Evolutionary conservation across 1,284 basidiomycete species (phyloP).

Genomic region (Cutaneotrichosporon sp.): DNA sequence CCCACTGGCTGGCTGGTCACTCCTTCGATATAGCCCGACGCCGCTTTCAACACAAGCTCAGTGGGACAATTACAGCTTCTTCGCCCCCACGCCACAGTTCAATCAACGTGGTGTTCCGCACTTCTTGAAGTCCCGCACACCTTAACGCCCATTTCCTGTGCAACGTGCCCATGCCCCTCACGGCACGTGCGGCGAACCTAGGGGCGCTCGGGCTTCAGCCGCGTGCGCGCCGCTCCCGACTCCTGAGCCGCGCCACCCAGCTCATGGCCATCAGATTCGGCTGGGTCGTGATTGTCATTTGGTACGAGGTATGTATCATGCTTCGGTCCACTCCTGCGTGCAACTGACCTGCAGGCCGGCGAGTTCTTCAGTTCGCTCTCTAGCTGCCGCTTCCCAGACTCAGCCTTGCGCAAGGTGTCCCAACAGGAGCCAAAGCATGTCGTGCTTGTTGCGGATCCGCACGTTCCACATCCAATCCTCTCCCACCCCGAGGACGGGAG

Average conservation of each 20-base stretch:
- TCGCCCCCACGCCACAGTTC: too few relatives aligned
- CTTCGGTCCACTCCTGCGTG: background rate
- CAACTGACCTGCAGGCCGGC: constrained; percentile 28
- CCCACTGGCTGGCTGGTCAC: too few relatives aligned
- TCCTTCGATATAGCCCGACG: too few relatives aligned
- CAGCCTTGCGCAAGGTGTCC: constrained; percentile 23
- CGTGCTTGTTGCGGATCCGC: constrained; percentile 70
- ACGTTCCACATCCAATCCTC: constrained; percentile 60
- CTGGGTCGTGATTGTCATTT: constrained; percentile 61
- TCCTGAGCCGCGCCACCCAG: constrained; percentile 35
- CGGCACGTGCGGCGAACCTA: background rate
- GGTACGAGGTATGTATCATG: constrained; percentile 64
- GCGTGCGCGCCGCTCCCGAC: constrained; percentile 21
- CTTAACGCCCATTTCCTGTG: background rate
- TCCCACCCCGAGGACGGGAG: constrained; percentile 46
- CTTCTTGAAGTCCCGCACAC: too few relatives aligned
- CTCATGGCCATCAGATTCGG: constrained; percentile 53
- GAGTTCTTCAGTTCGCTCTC: constrained; percentile 49
- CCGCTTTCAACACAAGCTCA: too few relatives aligned
- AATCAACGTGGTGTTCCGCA: too few relatives aligned
- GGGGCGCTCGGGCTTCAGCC: background rate
- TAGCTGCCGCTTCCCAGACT: constrained; percentile 46
- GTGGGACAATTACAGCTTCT: too few relatives aligned
- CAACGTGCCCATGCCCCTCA: background rate
- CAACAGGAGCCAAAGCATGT: constrained; percentile 55